These are phyloP conservation scores for Colletotrichum nymphaeae DNA, from an alignment of 2,329 filamentous ascomycete genomes.

Conservation along the genomic window DNA sequence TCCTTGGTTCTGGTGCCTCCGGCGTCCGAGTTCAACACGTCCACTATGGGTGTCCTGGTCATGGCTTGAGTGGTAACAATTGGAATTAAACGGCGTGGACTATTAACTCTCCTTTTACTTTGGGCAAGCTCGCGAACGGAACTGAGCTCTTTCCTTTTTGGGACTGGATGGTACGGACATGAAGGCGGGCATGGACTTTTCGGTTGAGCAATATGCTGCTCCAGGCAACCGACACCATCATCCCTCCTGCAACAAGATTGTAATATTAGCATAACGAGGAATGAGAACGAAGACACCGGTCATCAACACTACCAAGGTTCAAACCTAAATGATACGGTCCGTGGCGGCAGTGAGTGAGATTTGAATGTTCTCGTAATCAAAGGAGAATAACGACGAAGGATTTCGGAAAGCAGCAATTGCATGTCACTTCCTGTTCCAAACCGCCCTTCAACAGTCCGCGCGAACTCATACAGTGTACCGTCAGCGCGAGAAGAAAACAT, in stretches of 20 bases:
- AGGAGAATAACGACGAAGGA: not conserved
- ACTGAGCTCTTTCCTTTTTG: not conserved
- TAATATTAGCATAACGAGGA: constrained; percentile 32
- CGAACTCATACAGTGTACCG: not conserved
- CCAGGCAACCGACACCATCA: not conserved
- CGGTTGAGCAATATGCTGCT: not conserved
- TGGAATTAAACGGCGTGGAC: not conserved
- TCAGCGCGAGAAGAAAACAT: not conserved
- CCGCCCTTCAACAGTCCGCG: not conserved
- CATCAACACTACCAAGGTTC: not conserved
- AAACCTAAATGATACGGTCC: not conserved
- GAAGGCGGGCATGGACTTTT: not conserved
- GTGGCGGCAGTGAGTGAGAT: too few relatives aligned
- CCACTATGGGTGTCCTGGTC: constrained; percentile 31
- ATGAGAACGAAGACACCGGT: constrained; percentile 12
- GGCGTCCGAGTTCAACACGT: constrained; percentile 13
- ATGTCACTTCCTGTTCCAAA: not conserved
- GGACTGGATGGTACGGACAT: not conserved
- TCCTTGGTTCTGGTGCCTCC: constrained; percentile 21
- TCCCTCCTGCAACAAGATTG: constrained; percentile 27
- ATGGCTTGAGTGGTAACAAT: constrained; percentile 21
- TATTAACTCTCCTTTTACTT: constrained; percentile 8
- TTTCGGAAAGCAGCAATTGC: not conserved
- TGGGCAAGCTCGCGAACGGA: not conserved
- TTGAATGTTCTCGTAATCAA: not conserved